Percentiles rank a stretch among this genome's conserved stretches.
These are phyloP conservation scores for Middelhovenomyces tepae DNA, from an alignment of 805 yeast species.

Conservation along the genomic window DNA sequence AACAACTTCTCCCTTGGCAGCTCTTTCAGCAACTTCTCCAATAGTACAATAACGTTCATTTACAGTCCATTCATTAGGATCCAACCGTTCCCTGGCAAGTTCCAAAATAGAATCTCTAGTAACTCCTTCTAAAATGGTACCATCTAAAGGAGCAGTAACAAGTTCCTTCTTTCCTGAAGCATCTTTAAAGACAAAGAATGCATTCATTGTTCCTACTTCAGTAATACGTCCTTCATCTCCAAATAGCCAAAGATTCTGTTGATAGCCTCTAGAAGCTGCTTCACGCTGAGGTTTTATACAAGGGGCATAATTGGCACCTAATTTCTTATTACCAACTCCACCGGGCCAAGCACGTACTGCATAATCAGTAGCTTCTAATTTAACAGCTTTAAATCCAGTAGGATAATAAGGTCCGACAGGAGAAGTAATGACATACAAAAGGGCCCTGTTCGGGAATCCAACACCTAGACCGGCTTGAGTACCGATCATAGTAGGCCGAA, in stretches of 20 bases:
- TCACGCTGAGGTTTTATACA: conserved; percentile 83
- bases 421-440: conserved; percentile 78
- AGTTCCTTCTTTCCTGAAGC: conserved; percentile 78
- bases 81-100: conserved; percentile 68
- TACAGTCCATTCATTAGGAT: conserved; percentile 69
- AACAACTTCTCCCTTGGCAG: conserved; percentile 70
- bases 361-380: conserved; percentile 87
- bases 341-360: conserved; percentile 99
- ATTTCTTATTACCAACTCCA: conserved; percentile 91
- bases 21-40: conserved; percentile 66
- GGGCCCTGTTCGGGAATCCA: conserved; percentile 68
- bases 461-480: conserved; percentile 87
- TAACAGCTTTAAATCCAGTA: conserved; percentile 93
- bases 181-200: conserved; percentile 75
- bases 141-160: conserved; percentile 94
- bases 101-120: conserved; percentile 82
- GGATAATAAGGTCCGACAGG: conserved; percentile 97
- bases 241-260: conserved; percentile 93
- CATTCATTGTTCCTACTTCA: conserved; percentile 98
- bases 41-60: conserved; percentile 80
- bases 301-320: conserved; percentile 98
- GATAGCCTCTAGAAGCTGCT: conserved; percentile 88
- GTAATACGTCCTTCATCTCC: conserved; percentile 83
- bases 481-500: conserved; percentile 94
- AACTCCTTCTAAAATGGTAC: conserved; percentile 94